phyloP scores from a whole-genome alignment of 495 filamentous ascomycete species.

The Barbatosphaeria neglecta region DNA sequence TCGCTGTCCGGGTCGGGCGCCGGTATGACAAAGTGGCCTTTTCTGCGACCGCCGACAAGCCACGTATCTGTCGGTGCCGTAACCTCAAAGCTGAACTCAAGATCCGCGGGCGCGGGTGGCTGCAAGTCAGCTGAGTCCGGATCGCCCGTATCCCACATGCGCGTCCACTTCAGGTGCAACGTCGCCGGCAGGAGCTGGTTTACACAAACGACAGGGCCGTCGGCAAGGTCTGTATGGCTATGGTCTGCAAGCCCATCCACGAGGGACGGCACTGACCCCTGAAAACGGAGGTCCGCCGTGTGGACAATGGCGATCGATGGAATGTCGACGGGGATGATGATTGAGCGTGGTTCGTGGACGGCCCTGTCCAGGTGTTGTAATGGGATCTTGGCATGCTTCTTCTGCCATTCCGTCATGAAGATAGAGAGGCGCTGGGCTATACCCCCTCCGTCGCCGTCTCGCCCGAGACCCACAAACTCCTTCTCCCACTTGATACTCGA shows the following conservation, averaged over 20 bases:
- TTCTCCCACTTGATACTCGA: constrained; percentile 24
- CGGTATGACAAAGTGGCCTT: constrained; percentile 60
- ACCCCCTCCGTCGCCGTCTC: constrained; percentile 10
- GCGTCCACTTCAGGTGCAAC: constrained; percentile 63
- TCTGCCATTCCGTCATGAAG: constrained; percentile 29
- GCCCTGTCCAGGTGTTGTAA: constrained; percentile 8
- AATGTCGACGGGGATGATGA: constrained; percentile 72
- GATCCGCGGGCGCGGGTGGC: constrained; percentile 31
- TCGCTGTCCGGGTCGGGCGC: constrained; percentile 20
- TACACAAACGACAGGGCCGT: constrained; percentile 35
- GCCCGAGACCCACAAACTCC: constrained; percentile 31
- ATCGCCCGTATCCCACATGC: constrained; percentile 53
- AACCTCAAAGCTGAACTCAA: constrained; percentile 79
- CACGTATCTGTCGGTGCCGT: constrained; percentile 64
- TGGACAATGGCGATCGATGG: constrained; percentile 75
- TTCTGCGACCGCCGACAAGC: constrained; percentile 72
- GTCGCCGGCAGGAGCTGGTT: constrained; percentile 63
- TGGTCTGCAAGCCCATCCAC: constrained; percentile 8
- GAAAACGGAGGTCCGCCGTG: constrained; percentile 61
- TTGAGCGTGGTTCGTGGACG: constrained; percentile 23
- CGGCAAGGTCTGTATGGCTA: constrained; percentile 11
- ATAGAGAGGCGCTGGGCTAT: constrained; percentile 10
- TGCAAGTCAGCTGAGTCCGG: constrained; percentile 6
- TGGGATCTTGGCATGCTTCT: constrained; percentile 18
- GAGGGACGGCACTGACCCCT: constrained; percentile 17